These are phyloP conservation scores for Leishmania arabica DNA, from an alignment of 208 protist genomes.

Conservation along the genomic window DNA sequence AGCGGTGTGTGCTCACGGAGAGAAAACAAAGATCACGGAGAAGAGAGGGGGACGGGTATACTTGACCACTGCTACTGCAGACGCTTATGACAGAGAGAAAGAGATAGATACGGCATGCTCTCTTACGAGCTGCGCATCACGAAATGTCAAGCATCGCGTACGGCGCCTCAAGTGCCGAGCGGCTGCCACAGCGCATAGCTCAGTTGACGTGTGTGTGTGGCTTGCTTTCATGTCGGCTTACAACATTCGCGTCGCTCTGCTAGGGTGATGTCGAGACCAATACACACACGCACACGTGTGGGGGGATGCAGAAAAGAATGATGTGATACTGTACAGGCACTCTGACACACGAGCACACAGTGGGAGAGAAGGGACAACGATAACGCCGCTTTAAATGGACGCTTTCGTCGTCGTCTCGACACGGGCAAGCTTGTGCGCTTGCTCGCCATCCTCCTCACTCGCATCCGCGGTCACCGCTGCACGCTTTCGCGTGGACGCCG, in stretches of 20 bases:
- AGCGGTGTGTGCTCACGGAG: background rate
- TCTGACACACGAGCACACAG: background rate
- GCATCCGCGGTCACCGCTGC: background rate
- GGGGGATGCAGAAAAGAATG: background rate
- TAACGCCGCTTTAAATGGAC: background rate
- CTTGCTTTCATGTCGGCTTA: background rate
- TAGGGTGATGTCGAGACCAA: background rate
- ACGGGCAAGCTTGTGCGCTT: constrained; percentile 7
- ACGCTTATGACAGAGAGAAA: background rate
- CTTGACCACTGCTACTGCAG: too few relatives aligned
- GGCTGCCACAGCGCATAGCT: background rate
- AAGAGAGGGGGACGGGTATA: too few relatives aligned
- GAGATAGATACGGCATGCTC: background rate
- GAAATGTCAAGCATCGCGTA: background rate
- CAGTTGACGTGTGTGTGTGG: background rate
- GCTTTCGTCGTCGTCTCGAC: constrained; percentile 3
- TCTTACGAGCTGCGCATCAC: background rate
- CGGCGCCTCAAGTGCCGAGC: background rate
- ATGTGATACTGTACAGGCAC: background rate
- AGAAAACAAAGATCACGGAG: background rate
- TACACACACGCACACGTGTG: background rate
- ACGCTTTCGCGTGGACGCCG: constrained; percentile 4
- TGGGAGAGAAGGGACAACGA: background rate
- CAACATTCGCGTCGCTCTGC: background rate
- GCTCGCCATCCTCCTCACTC: background rate